Evolutionary conservation across 2,329 filamentous ascomycete species (phyloP), one percentile per base, ranked within the genome.

Genomic region (Cladosporium phlei): DNA sequence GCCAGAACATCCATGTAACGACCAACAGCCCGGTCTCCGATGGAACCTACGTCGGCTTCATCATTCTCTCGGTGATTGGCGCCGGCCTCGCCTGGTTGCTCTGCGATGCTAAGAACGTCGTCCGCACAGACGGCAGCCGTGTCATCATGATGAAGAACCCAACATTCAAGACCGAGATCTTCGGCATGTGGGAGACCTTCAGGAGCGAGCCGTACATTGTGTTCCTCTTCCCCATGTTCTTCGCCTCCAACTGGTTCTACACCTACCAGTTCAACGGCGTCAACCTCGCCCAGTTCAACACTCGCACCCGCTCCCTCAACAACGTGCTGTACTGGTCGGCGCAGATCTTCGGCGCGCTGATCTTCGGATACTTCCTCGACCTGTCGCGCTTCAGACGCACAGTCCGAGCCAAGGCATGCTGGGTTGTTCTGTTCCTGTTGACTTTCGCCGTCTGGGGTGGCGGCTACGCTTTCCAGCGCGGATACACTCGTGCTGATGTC

Each of bases 91-190:
- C 85, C 22, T 80, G 86, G 60, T 71, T 75, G 30, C 76, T 95
- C 3, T 80, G 80, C 59, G 80, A 93, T 59, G 85, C 86, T 28
- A 78, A 78, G 56, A 77, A 80, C 46, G 78, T 95, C 52, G 71
- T 86, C 54, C 87, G 89, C 51, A 73, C 77, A 28, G 88, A 95
- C 62, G 87, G 88, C 49, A 85, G 85, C 48, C 70, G 80, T 49
- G 82, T 95, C 61, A 88, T 95, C 52, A 69, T 90, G 52, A 94
- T 91, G 85, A 91, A 93, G 73, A 86, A 94, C 67, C 89, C 89
- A 3, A 86, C 85, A 42, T 94, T 86, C 86, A 79, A 80, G 60
- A 83, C 85, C 3, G 89, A 95, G 68, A 67, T 95, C 51, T 53
- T 77, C 14, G 89, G 89, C 46, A 78, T 95, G 2, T 84, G 76